Base-by-base conservation (phyloP, 257 asterid species). In the Mentha longifolia region DNA sequence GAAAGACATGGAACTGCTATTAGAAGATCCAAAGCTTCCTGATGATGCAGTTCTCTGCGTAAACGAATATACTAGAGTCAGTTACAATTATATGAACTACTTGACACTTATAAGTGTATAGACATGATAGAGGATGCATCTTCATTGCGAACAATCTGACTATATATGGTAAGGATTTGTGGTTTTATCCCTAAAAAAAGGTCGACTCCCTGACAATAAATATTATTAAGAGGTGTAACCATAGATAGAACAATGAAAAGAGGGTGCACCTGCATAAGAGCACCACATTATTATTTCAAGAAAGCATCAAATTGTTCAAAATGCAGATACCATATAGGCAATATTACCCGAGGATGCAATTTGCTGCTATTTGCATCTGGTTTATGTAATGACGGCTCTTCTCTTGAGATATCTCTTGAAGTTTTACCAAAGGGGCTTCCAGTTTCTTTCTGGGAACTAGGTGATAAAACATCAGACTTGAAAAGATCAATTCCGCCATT, bases 11-110 rank as follows among this genome's bases (percentile, higher is more conserved):
- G 92, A 79, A 74, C 74, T 83, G 83, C 80, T 80, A 65, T 88
- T 92, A 56, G 77, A 81, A 13, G 95, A 85, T 68, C 81, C 92
- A 82, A 82, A 79, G 82, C 92, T 88, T 81, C 88, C 96, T 12
- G 72, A 75, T 67, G 96, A 86, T 61, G 83, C 82, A 67, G 86
- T 73, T 82, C 88, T 81, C 98, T 91, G 92, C 28, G 74, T 50
- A 54, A 47, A 76, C 74, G 67, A 68, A 65, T 17, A 61, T 61
- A 50, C 28, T 68, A 67, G 71, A 65, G 60, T 79, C 80, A 85
- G 78, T 45, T 61, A 61, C 62, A 59, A 28, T 52, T 61, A 37
- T 52, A 12, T 60, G 45, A 54, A 55, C 74, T 50, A 60, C 56
- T 58, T 13, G 20, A 64, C 9, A 54, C 30, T 46, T 54, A 30